Evolutionary conservation across 1,284 basidiomycete genomes (phyloP), one percentile per base, ranked within the genome.

Genomic region (Tranzscheliella williamsii): DNA sequence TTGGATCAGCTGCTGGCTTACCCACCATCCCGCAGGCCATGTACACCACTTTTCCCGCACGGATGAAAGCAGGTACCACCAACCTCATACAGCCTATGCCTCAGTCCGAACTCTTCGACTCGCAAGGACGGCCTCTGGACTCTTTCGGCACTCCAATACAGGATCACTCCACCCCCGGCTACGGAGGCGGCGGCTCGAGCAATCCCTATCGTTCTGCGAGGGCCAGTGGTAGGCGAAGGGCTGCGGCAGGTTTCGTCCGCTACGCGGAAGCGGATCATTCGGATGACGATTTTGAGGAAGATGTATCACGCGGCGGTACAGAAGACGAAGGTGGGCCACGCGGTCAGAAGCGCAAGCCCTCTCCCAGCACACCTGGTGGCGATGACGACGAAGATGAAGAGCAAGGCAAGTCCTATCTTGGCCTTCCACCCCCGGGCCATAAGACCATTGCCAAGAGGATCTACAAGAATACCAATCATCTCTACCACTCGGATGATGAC

Each of bases 51-150:
- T 97, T 95, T 78, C 82, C 91, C 0, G 89, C 92, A 5, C 85
- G 93, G n/a, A 81, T 97, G 45, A 86, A 89, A n/a, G 93, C 92
- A 0, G 94, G 94, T 21, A 84, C 88, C 5, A 89, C 90, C 1
- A 85, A 90, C 3, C 84, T 98, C 55, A 84, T 97, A 79, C 94
- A 98, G 74, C 92, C 93, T n/a, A 85, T 91, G 63, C 74, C 73
- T 20, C 46, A 41, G 12, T 54, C 54, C 9, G 61, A 64, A 34
- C 52, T 50, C 46, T 54, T 54, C 35, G 61, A 64, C 20, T 39
- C 50, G 11, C 48, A 49, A 2, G 61, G 50, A 16, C 44, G 50
- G 29, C 54, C 61, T 13, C 43, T 64, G 12, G 61, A 64, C 17
- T 40, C 50, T 2, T 45, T 64, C 26, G 37, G 39, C 38, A 44